phyloP scores from a whole-genome alignment of 73 alveolate genomes.

The Chromera velia region DNA sequence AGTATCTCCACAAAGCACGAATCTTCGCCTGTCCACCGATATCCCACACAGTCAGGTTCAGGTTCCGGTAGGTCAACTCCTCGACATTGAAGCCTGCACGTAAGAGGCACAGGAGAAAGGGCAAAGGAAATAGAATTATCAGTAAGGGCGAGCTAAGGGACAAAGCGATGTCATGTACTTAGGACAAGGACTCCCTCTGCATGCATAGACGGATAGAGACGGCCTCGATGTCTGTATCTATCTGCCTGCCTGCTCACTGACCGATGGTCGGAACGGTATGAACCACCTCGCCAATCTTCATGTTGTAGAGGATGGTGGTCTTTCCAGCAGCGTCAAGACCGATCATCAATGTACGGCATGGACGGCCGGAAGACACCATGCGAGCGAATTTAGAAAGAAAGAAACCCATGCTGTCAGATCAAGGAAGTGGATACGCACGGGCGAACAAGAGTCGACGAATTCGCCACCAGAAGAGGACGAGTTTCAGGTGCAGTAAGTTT shows the following conservation, averaged over 20 bases:
- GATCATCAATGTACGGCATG: constrained; percentile 53
- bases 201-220: too few relatives aligned
- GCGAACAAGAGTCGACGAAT: too few relatives aligned
- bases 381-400: constrained; percentile 58
- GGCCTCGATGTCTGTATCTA: too few relatives aligned
- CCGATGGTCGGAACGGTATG: constrained; percentile 85
- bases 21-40: constrained; percentile 88
- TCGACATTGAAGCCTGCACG: constrained; percentile 89
- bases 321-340: constrained; percentile 73
- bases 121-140: too few relatives aligned
- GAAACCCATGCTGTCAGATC: constrained; percentile 55
- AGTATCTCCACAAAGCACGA: constrained; percentile 93
- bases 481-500: too few relatives aligned
- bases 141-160: too few relatives aligned
- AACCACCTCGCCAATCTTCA: constrained; percentile 68
- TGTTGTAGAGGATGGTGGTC: constrained; percentile 65
- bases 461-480: too few relatives aligned
- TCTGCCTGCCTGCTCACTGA: too few relatives aligned
- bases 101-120: too few relatives aligned
- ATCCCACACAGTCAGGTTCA: constrained; percentile 42
- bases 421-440: too few relatives aligned
- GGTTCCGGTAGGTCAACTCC: constrained; percentile 77
- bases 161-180: too few relatives aligned
- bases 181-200: too few relatives aligned
- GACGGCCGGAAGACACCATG: constrained; percentile 48